phyloP scores from a whole-genome alignment of 2,329 filamentous ascomycete species.

The Paramyrothecium roridum region DNA sequence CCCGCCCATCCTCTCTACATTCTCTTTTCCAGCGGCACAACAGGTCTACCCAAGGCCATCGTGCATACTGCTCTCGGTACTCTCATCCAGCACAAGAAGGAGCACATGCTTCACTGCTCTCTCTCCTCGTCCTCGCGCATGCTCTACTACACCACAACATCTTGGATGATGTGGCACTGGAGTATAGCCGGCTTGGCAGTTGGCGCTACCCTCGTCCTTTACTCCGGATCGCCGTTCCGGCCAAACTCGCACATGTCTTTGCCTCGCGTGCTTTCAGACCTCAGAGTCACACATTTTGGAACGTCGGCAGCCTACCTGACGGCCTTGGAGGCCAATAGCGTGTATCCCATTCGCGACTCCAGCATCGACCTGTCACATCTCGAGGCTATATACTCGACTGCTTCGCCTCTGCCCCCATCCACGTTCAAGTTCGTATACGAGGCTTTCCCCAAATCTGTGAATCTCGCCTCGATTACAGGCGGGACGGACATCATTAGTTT shows the following conservation, averaged over 20 bases:
- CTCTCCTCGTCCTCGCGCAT: slow-evolving; percentile 69
- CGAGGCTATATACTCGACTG: slow-evolving; percentile 89
- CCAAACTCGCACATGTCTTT: slow-evolving; percentile 78
- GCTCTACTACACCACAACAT: slow-evolving; percentile 92
- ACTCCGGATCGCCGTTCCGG: slow-evolving; percentile 88
- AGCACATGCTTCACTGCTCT: slow-evolving; percentile 84
- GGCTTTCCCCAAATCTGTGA: slow-evolving; percentile 75
- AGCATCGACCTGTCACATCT: slow-evolving; percentile 60
- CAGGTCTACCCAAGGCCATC: slow-evolving; percentile 84
- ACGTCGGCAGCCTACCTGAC: slow-evolving; percentile 93
- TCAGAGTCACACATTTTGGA: slow-evolving; percentile 87
- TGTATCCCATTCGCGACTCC: slow-evolving; percentile 53
- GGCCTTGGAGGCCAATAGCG: slow-evolving; percentile 75
- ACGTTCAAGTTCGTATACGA: slow-evolving; percentile 89
- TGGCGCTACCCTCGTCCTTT: slow-evolving; percentile 80
- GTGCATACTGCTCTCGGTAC: slow-evolving; percentile 89
- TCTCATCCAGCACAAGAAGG: slow-evolving; percentile 94
- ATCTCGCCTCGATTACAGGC: slow-evolving; percentile 90
- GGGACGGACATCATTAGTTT: slow-evolving; percentile 96
- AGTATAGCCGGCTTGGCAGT: slow-evolving; percentile 80
- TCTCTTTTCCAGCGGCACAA: slow-evolving; percentile 90
- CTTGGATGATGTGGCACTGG: slow-evolving; percentile 99
- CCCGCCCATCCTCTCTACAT: slow-evolving; percentile 92
- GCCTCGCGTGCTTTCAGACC: slow-evolving; percentile 74
- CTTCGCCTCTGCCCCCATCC: slow-evolving; percentile 85